phyloP scores from a whole-genome alignment of 345 rosid genomes.

The Mercurialis annua region DNA sequence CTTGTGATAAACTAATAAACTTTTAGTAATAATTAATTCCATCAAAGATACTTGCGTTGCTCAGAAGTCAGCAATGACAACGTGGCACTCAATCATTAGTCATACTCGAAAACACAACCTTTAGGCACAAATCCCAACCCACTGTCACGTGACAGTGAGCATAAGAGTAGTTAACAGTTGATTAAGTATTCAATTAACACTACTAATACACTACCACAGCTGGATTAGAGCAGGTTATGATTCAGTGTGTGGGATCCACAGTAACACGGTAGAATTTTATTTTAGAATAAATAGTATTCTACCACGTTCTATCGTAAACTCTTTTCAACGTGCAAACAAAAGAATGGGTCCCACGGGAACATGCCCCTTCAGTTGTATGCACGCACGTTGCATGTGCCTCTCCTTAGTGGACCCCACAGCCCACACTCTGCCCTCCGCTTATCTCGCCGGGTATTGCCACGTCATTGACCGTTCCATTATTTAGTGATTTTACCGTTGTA shows the following conservation, averaged over 20 bases:
- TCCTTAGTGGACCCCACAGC: too few species aligned
- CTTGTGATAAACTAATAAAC: too few species aligned
- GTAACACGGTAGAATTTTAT: constrained; percentile 17
- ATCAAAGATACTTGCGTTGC: constrained; percentile 17
- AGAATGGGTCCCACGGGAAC: constrained; percentile 41
- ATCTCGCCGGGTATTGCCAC: constrained; percentile 31
- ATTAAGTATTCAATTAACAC: too few species aligned
- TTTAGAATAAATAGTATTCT: constrained; percentile 4
- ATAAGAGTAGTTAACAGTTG: background rate
- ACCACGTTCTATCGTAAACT: constrained; percentile 17
- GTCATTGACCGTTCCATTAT: background rate
- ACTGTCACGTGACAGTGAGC: constrained; percentile 49
- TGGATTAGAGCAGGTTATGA: constrained; percentile 28
- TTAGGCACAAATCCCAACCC: constrained; percentile 36
- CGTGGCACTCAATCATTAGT: constrained; percentile 29
- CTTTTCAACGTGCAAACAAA: constrained; percentile 23
- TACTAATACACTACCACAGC: background rate
- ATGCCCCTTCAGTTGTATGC: constrained; percentile 45
- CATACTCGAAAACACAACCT: background rate
- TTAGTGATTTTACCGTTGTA: background rate
- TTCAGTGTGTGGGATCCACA: constrained; percentile 35
- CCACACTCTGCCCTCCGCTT: constrained; percentile 20
- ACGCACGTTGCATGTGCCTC: constrained; percentile 56
- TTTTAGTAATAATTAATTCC: too few species aligned
- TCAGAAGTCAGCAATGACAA: background rate